These are phyloP conservation scores for Sarocladium oryzae DNA, from an alignment of 2,329 filamentous ascomycete genomes.

Conservation along the genomic window DNA sequence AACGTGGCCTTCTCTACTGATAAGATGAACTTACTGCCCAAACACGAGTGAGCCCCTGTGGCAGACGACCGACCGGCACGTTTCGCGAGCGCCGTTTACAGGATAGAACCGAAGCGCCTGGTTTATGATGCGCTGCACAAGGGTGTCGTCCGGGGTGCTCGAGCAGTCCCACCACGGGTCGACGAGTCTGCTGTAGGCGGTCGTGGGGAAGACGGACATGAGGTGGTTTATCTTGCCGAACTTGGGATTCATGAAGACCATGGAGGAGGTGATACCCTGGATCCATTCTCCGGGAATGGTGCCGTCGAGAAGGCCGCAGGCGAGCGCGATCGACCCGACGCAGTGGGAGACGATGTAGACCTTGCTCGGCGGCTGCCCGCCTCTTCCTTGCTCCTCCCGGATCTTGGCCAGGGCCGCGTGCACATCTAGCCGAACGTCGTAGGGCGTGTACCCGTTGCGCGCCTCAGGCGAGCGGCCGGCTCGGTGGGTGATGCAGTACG, in stretches of 20 bases:
- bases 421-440: slow-evolving; percentile 53
- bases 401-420: slow-evolving; percentile 48
- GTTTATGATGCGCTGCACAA: slow-evolving; percentile 45
- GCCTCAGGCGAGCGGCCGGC: slow-evolving; percentile 49
- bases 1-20: neutral
- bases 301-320: slow-evolving; percentile 53
- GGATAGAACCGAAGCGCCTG: slow-evolving; percentile 54
- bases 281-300: slow-evolving; percentile 52
- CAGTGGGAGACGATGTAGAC: slow-evolving; percentile 57
- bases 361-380: slow-evolving; percentile 19
- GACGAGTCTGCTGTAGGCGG: slow-evolving; percentile 13
- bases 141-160: slow-evolving; percentile 18
- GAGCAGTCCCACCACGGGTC: slow-evolving; percentile 16
- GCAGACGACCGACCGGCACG: slow-evolving; percentile 56
- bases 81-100: slow-evolving; percentile 39
- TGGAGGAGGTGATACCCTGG: slow-evolving; percentile 48
- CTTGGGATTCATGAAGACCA: slow-evolving; percentile 57
- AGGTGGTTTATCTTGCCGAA: slow-evolving; percentile 16
- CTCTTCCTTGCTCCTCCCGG: slow-evolving; percentile 28
- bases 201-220: slow-evolving; percentile 11
- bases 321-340: slow-evolving; percentile 53
- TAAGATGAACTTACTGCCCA: slow-evolving; percentile 33
- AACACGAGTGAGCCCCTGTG: slow-evolving; percentile 55
- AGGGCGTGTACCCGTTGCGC: slow-evolving; percentile 49
- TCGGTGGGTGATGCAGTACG: slow-evolving; percentile 51